phyloP scores from a whole-genome alignment of 1,284 basidiomycete genomes.

The Schizophyllum commune region DNA sequence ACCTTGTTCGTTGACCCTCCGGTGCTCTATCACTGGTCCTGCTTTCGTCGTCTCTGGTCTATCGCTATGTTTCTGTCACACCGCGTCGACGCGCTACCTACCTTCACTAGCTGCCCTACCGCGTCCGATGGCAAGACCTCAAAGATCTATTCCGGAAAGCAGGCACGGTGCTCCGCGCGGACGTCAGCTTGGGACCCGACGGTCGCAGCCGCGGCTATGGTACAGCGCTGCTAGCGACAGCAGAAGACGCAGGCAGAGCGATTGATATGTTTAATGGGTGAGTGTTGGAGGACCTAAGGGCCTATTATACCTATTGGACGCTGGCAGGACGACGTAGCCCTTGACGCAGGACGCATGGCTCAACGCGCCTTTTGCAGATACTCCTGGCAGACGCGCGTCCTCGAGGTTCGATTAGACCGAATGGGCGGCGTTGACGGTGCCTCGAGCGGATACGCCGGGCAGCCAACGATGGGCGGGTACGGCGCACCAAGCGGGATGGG shows the following conservation, averaged over 20 bases:
- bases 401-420: constrained; percentile 84
- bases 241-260: constrained; percentile 87
- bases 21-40: no score
- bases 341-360: no score
- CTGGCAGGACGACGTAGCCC: no score
- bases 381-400: constrained; percentile 84
- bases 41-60: background rate
- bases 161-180: constrained; percentile 91
- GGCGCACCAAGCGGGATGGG: background rate
- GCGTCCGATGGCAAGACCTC: constrained; percentile 95
- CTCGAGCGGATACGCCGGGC: background rate
- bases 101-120: constrained; percentile 68
- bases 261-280: constrained; percentile 75
- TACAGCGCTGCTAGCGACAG: constrained; percentile 84
- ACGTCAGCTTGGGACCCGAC: constrained; percentile 88
- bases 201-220: constrained; percentile 91
- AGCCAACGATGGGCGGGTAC: background rate
- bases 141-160: constrained; percentile 95
- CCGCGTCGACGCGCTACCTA: no score
- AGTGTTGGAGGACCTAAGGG: background rate
- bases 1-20: constrained; percentile 2
- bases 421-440: constrained; percentile 25
- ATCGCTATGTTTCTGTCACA: no score
- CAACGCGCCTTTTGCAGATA: constrained; percentile 39
- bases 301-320: no score